A percentile compares a stretch with the other conserved stretches of the same genome.
Evolutionary conservation across 2,329 filamentous ascomycete species (phyloP).

Genomic region (Fusarium hostae): DNA sequence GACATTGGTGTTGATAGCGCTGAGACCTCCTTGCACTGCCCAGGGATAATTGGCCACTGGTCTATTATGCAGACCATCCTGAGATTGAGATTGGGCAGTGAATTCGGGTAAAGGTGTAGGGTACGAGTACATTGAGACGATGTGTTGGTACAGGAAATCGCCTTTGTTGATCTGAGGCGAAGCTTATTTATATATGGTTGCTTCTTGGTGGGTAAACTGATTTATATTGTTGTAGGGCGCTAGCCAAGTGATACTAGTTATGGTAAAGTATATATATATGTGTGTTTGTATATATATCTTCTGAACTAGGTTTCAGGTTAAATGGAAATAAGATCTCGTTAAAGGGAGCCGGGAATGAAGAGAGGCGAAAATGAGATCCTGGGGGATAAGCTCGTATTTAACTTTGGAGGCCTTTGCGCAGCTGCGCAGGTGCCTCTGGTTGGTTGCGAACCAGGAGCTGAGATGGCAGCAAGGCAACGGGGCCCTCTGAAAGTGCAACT

Average conservation of each 20-base stretch:
- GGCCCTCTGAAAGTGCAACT: slow-evolving; percentile 21
- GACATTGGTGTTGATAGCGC: slow-evolving; percentile 12
- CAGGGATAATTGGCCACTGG: slow-evolving; percentile 11
- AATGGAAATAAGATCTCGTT: slow-evolving; percentile 5
- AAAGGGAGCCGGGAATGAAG: slow-evolving; percentile 2
- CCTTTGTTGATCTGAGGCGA: slow-evolving; percentile 16
- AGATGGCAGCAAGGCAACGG: slow-evolving; percentile 12
- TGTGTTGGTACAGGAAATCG: slow-evolving; percentile 4
- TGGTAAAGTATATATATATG: not conserved
- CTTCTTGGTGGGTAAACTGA: not conserved
- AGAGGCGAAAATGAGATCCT: slow-evolving; percentile 2
- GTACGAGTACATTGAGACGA: slow-evolving; percentile 19
- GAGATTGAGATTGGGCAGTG: slow-evolving; percentile 8
- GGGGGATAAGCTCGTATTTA: slow-evolving; percentile 13
- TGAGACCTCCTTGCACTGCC: slow-evolving; percentile 12
- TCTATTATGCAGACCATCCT: not conserved
- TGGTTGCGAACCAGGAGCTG: slow-evolving; percentile 27
- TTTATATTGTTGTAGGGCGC: slow-evolving; percentile 1
- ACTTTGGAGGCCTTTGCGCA: slow-evolving; percentile 17
- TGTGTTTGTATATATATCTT: not conserved
- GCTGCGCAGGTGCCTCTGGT: slow-evolving; percentile 4
- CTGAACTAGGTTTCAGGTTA: not conserved
- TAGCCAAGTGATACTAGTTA: not conserved
- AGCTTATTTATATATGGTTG: slow-evolving; percentile 1
- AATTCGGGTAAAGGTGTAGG: slow-evolving; percentile 7